Percentiles rank a stretch among this genome's conserved stretches.
These are phyloP conservation scores for Vararia minispora DNA, from an alignment of 768 basidiomycete species.

Conservation along the genomic window DNA sequence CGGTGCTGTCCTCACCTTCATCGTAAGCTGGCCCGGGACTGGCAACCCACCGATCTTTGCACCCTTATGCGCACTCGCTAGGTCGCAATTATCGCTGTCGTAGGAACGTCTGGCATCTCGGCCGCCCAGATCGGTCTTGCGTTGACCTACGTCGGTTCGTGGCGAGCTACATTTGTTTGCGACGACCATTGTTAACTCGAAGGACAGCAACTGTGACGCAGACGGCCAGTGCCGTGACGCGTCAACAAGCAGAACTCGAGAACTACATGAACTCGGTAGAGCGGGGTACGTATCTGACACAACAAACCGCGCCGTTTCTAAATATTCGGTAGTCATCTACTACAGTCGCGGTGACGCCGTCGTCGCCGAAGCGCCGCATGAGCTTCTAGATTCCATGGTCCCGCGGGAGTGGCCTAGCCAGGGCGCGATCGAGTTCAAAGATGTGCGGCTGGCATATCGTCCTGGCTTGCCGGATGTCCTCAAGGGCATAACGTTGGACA, in stretches of 20 bases:
- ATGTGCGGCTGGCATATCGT: conserved; percentile 53
- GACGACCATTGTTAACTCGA: too few relatives aligned
- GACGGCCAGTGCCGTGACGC: too few relatives aligned
- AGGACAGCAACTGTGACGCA: too few relatives aligned
- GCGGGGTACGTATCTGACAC: conserved; percentile 25
- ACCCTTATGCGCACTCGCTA: too few relatives aligned
- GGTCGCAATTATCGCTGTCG: conserved; percentile 58
- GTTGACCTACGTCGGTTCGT: conserved; percentile 51
- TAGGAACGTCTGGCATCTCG: conserved; percentile 41
- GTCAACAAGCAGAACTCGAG: too few relatives aligned
- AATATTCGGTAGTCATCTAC: conserved; percentile 30
- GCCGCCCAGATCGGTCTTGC: conserved; percentile 65
- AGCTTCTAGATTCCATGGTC: conserved; percentile 44
- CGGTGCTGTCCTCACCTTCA: conserved; percentile 47
- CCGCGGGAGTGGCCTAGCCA: conserved; percentile 48
- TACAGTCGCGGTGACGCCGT: conserved; percentile 41
- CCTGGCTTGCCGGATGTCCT: conserved; percentile 64
- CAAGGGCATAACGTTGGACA: conserved; percentile 47
- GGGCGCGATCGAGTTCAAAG: conserved; percentile 51
- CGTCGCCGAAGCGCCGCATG: conserved; percentile 55
- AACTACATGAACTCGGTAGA: conserved; percentile 62
- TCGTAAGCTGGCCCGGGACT: too few relatives aligned
- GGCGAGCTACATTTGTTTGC: background rate
- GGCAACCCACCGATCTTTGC: too few relatives aligned
- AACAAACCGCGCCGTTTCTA: background rate